Evolutionary conservation across 1,284 basidiomycete species (phyloP), one percentile per base, ranked within the genome.

Genomic region (Sutorius eximius): DNA sequence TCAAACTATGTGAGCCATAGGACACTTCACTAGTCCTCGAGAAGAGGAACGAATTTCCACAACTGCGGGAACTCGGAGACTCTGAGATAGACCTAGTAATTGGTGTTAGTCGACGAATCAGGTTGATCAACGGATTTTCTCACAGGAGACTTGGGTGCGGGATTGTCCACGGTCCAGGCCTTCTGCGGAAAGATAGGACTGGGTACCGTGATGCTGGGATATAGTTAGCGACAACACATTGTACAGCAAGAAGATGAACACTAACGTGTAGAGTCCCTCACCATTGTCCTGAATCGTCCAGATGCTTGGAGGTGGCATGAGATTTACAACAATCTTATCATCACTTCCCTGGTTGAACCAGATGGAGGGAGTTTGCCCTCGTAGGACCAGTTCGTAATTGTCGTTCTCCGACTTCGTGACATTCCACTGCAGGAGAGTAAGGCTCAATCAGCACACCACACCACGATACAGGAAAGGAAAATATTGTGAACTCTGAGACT

Each of bases 131-230:
- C 16, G 13, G 11, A 46, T 16, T n/a, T 42, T 46, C 45, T 20
- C 16, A 46, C 45, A 42, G 45, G 45, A n/a, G 9, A 12, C 6
- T 3, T 11, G 3, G 15, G 20, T 0, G 3, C 2, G 15, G 10
- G 16, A 42, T 4, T 3, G 3, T 16, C 9, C 24, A 43, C 9
- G 20, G 46, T 20, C 46, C 46, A 48, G n/a, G 3, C 46, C 10
- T 2, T 15, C 9, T 2, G 10, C 3, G 16, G 16, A 3, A 2
- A 2, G 20, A 16, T 8, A n/a, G 1, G 1, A 10, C 9, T 11
- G 18, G n/a, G 3, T 29, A 8, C 9, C 18, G 27, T 43, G 2
- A 48, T 48, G 9, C 46, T 48, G 18, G 5, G 8, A 5, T 9
- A 15, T 44, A 8, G 24, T 27, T 29, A 48, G 24, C 12, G 3